Base-by-base conservation (phyloP, 2,329 filamentous ascomycete genomes). In the Hawksworthiomyces lignivorus region DNA sequence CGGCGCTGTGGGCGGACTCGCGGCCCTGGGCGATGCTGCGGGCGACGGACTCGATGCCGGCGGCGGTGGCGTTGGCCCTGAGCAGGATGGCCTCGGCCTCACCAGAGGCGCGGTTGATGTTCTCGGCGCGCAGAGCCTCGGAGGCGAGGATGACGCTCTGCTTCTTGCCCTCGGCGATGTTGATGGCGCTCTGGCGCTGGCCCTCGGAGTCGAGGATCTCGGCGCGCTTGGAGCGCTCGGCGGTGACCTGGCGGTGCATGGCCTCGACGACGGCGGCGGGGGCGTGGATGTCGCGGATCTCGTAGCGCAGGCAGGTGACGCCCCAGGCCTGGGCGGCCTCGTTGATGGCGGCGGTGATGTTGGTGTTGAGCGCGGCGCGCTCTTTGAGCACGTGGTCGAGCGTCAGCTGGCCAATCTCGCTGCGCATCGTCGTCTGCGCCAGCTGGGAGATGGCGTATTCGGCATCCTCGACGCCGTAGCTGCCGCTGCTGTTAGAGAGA, bases 261-360 rank as follows among this genome's bases (percentile, higher is more conserved):
- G 92, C 92, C 56, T 89, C 87, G 47, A 97, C 90, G 11, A 98
- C 92, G 37, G 84, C 84, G 24, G 82, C 86, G 2, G 92, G 92
- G 0, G 92, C 92, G 65, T 98, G 92, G 56, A 98, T 98, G 63
- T 98, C 92, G 52, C 92, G 77, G 61, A 98, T 98, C 66, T 98
- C 92, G 70, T 98, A 98, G 45, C 92, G 84, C 48, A 98, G 74
- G 60, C 92, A 98, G 26, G 87, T 87, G 17, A 98, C 87, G 46
- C 92, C 92, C 92, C 92, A 98, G 41, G 90, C 90, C 56, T 94
- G 84, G 5, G 92, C 90, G 2, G 92, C 92, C 62, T 97, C 90
- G 62, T 98, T 98, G 73, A 98, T 97, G 32, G 92, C 90, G 44
- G 87, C 83, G n/a, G 92, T 97, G 61, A 98, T 98, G 68, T 98